Evolutionary conservation across 2,329 filamentous ascomycete species (phyloP).

Genomic region (Boeremia exigua): DNA sequence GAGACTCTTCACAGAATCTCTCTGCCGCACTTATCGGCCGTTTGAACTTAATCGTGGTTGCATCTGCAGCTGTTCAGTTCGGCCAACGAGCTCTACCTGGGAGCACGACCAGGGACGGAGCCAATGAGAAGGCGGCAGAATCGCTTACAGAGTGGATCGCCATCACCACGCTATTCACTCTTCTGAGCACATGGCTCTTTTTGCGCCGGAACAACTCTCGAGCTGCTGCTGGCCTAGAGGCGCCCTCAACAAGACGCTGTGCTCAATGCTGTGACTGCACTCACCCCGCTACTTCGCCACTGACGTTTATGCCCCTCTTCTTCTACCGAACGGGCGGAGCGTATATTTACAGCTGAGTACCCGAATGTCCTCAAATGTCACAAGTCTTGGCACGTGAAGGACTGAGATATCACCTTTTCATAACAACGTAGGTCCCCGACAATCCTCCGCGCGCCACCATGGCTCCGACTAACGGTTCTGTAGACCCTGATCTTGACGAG

Average conservation of each 20-base stretch:
- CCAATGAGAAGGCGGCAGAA: conserved; percentile 22
- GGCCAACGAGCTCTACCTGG: conserved; percentile 10
- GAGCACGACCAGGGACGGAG: conserved; percentile 10
- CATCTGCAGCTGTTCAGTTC: neutral
- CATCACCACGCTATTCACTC: conserved; percentile 23
- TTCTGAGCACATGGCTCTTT: conserved; percentile 17
- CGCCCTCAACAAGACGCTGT: conserved; percentile 4
- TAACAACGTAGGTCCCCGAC: conserved; percentile 16
- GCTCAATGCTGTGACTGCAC: conserved; percentile 12
- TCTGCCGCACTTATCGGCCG: neutral
- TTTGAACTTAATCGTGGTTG: too few relatives aligned
- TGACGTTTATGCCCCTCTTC: conserved; percentile 7
- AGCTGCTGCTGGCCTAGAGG: conserved; percentile 4
- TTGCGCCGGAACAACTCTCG: conserved; percentile 15
- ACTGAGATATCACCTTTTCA: conserved; percentile 17
- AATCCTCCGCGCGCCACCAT: conserved; percentile 27
- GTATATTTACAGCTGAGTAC: conserved; percentile 16
- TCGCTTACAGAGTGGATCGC: conserved; percentile 22
- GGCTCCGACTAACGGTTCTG: conserved; percentile 31
- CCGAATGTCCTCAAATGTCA: conserved; percentile 19
- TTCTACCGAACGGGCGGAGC: conserved; percentile 12
- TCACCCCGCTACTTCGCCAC: conserved; percentile 7
- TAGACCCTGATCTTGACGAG: conserved; percentile 38
- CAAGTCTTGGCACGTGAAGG: conserved; percentile 18
- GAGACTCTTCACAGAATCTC: neutral